phyloP scores from a whole-genome alignment of 78 protist genomes.

The Pirum gemmata region DNA sequence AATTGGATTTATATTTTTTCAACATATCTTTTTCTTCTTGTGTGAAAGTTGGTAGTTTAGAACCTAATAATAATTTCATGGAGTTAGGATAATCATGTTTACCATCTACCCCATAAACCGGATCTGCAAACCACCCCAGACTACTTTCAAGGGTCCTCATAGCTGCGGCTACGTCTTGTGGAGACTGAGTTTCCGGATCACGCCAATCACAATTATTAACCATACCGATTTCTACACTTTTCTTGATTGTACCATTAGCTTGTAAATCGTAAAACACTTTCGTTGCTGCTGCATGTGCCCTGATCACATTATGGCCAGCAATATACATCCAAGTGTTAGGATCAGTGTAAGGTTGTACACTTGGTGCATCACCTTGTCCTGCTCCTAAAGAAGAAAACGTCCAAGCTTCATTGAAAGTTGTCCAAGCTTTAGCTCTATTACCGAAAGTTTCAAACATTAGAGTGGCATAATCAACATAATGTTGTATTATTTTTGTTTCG shows the following conservation, averaged over 20 bases:
- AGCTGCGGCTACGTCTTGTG: conserved; percentile 3
- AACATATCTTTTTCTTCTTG: neutral
- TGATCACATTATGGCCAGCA: neutral
- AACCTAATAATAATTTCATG: conserved; percentile 45
- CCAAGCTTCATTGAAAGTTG: conserved; percentile 62
- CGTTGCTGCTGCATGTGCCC: neutral
- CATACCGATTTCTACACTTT: neutral
- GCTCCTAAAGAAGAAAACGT: neutral
- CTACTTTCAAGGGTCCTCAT: neutral
- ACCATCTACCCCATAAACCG: conserved; percentile 6
- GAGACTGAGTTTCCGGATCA: conserved; percentile 1
- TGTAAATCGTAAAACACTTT: neutral
- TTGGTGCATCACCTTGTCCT: neutral
- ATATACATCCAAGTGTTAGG: neutral
- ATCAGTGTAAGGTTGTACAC: neutral
- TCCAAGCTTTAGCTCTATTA: conserved; percentile 54
- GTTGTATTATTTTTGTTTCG: neutral
- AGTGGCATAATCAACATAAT: conserved; percentile 54
- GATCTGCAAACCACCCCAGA: neutral
- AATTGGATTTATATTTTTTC: conserved; percentile 41
- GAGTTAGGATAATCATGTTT: conserved; percentile 20
- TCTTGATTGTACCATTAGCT: neutral
- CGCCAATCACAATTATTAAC: neutral
- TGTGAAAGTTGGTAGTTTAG: conserved; percentile 47
- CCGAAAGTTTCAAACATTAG: conserved; percentile 50